Evolutionary conservation across 2,329 filamentous ascomycete genomes (phyloP).

Genomic region (Esteya vermicola): DNA sequence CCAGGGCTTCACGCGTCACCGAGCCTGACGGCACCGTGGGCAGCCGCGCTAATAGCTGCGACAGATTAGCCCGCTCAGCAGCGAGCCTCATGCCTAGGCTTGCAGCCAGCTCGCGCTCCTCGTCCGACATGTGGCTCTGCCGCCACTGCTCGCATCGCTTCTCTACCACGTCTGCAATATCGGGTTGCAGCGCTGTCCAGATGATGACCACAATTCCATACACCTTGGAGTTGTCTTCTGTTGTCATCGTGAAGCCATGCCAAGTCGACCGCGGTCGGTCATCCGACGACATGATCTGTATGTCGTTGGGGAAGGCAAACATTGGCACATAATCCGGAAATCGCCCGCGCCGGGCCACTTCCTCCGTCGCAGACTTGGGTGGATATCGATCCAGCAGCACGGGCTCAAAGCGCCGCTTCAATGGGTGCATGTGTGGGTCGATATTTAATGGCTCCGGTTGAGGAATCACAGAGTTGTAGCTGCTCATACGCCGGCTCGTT

Average conservation of each 20-base stretch:
- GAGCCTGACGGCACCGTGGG: conserved; percentile 71
- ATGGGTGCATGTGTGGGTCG: conserved; percentile 86
- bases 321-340: conserved; percentile 98
- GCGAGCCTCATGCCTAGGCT: conserved; percentile 83
- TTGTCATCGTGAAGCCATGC: conserved; percentile 98
- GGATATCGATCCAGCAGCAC: conserved; percentile 93
- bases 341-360: conserved; percentile 62
- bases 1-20: conserved; percentile 64
- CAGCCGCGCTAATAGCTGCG: conserved; percentile 70
- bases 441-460: conserved; percentile 79
- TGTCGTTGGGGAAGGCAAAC: conserved; percentile 98
- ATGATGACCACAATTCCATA: conserved; percentile 86
- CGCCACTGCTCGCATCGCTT: conserved; percentile 71
- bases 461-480: conserved; percentile 97
- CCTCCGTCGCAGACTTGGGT: conserved; percentile 66
- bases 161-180: conserved; percentile 73
- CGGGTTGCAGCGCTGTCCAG: conserved; percentile 75
- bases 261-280: conserved; percentile 90
- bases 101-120: conserved; percentile 82
- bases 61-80: conserved; percentile 76
- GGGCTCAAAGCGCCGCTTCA: conserved; percentile 88
- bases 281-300: conserved; percentile 90
- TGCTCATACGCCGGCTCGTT: conserved; percentile 79
- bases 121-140: conserved; percentile 75
- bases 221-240: conserved; percentile 77